Percentiles rank a stretch among this genome's conserved stretches.
These are phyloP conservation scores for Auriscalpium vulgare DNA, from an alignment of 768 basidiomycete genomes.

Conservation along the genomic window DNA sequence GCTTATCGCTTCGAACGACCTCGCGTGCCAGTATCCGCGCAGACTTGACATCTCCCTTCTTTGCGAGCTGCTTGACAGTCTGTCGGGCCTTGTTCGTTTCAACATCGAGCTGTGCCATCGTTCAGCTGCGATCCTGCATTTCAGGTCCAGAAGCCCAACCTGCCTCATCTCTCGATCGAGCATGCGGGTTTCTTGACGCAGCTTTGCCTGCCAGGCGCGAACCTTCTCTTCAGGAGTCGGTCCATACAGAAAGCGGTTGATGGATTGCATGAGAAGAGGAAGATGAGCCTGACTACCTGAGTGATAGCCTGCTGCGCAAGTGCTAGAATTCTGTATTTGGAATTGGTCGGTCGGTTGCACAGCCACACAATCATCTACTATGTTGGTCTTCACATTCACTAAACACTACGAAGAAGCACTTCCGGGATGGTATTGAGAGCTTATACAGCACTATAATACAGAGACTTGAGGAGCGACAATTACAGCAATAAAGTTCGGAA, in stretches of 20 bases:
- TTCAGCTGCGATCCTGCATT: slow-evolving; percentile 12
- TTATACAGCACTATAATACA: neutral
- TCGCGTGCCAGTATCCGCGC: slow-evolving; percentile 89
- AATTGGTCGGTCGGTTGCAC: no score
- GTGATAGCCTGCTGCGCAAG: no score
- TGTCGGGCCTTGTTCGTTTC: slow-evolving; percentile 74
- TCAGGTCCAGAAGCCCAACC: slow-evolving; percentile 41
- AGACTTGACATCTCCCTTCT: slow-evolving; percentile 87
- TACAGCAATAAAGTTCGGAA: neutral
- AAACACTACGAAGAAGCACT: no score
- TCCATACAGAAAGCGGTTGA: slow-evolving; percentile 93
- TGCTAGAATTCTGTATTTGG: no score
- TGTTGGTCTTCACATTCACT: no score
- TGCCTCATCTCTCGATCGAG: slow-evolving; percentile 94
- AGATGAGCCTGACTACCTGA: no score
- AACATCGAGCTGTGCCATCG: slow-evolving; percentile 54
- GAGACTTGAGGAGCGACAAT: neutral
- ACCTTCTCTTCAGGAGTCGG: slow-evolving; percentile 94
- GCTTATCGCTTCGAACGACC: slow-evolving; percentile 91
- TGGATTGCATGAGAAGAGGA: slow-evolving; percentile 55
- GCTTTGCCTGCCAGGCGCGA: slow-evolving; percentile 81
- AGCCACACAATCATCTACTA: no score
- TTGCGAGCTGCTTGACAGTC: slow-evolving; percentile 82
- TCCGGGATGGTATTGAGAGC: no score
- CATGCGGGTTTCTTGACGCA: slow-evolving; percentile 72